These are phyloP conservation scores for Pterocarpus macrocarpus DNA, from an alignment of 306 rosid species.

Conservation along the genomic window DNA sequence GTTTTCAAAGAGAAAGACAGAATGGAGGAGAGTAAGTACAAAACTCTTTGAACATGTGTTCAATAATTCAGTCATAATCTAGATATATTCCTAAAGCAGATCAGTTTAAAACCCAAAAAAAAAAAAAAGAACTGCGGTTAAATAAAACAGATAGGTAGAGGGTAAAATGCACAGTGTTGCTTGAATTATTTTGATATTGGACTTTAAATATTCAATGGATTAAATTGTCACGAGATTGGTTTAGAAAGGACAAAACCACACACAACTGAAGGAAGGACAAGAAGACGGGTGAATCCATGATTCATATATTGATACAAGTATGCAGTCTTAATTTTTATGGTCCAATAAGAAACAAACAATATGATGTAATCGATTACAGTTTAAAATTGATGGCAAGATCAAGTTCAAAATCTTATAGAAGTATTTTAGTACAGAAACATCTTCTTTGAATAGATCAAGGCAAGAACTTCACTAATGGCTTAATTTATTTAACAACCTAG, in stretches of 20 bases:
- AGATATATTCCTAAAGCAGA: constrained; percentile 11
- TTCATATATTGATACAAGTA: neutral
- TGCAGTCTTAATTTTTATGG: neutral
- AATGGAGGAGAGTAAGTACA: constrained; percentile 13
- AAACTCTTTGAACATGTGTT: constrained; percentile 2
- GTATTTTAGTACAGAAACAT: constrained; percentile 16
- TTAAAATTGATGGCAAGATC: constrained; percentile 16
- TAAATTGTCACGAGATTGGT: neutral
- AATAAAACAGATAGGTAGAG: neutral
- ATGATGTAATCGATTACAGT: neutral
- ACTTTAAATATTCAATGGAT: neutral
- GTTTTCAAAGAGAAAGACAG: constrained; percentile 32
- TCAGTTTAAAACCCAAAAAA: too few relatives aligned
- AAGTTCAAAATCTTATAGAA: constrained; percentile 3
- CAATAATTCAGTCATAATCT: constrained; percentile 38
- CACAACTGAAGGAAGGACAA: constrained; percentile 4
- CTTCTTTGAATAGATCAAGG: constrained; percentile 10
- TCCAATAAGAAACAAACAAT: constrained; percentile 9
- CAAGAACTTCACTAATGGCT: constrained; percentile 17
- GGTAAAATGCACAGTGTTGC: constrained; percentile 18
- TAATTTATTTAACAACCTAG: constrained; percentile 8
- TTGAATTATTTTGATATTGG: constrained; percentile 18
- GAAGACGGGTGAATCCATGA: constrained; percentile 12
- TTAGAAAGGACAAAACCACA: neutral
- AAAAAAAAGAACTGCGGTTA: neutral